Evolutionary conservation across 176 grass and related monocot genomes (phyloP).

Genomic region (Eragrostis nindensis): DNA sequence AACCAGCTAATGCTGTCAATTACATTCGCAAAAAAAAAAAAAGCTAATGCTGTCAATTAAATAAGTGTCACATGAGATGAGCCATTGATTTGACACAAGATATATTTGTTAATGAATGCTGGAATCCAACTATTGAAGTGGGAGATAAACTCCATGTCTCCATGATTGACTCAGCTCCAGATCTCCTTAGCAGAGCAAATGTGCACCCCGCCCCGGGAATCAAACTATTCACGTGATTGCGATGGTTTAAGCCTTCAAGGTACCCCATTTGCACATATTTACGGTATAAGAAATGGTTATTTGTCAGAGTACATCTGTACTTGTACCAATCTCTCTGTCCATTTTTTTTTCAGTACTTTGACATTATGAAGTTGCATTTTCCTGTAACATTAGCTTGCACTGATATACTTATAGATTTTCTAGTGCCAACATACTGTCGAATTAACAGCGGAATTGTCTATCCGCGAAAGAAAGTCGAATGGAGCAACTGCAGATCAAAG

Average conservation of each 20-base stretch:
- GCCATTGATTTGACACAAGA: background rate
- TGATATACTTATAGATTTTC: too few species aligned
- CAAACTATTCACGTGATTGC: background rate
- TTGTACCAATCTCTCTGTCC: background rate
- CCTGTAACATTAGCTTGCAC: too few species aligned
- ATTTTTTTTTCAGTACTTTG: too few species aligned
- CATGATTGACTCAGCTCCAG: background rate
- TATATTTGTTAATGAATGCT: background rate
- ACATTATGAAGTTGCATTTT: too few species aligned
- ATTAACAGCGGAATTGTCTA: too few species aligned
- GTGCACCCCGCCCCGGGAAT: background rate
- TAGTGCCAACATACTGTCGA: too few species aligned
- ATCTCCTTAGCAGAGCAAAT: slow-evolving; percentile 42
- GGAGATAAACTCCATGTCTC: slow-evolving; percentile 20
- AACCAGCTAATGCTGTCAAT: background rate
- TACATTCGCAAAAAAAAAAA: too few species aligned
- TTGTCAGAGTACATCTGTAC: background rate
- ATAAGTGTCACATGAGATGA: background rate
- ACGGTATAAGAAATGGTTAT: background rate
- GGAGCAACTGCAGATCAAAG: too few species aligned
- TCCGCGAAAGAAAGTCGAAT: too few species aligned
- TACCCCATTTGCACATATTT: background rate
- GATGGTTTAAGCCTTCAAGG: background rate
- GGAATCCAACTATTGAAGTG: slow-evolving; percentile 10
- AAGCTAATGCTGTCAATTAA: background rate